Evolutionary conservation across 2,329 filamentous ascomycete genomes (phyloP), one percentile per base, ranked within the genome.

Genomic region (Pseudogymnoascus sp.): DNA sequence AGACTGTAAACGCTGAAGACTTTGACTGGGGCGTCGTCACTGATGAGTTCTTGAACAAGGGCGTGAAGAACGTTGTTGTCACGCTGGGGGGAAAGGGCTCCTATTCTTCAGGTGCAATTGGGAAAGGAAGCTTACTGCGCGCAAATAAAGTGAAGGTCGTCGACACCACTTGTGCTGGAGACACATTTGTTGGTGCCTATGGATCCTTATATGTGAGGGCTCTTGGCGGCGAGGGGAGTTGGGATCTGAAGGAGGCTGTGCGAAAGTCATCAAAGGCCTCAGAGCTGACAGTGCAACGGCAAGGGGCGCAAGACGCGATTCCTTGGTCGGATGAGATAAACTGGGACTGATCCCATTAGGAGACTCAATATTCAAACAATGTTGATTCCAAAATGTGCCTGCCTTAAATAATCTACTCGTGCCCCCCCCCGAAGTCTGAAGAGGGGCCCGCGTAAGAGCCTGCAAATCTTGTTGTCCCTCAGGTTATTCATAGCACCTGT

Each of bases 171-270:
- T 93, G 89, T 1, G 94, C 94, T 4, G 93, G 93, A 0, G 93
- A 97, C 74, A 97, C 93, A 0, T 97, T 97, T 76, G 90, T 95
- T 4, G 93, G 94, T 1, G 89, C 85, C 22, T 96, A 96, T 73
- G 89, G 91, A 2, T 84, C 94, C 25, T 84, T 86, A 63, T 82
- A 88, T 30, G 90, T 90, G 39, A 80, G 77, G 64, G 9, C 42
- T 3, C 22, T 55, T 14, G 28, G 5, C 16, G 22, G 5, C 5
- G 49, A 66, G 62, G 36, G 62, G 60, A 6, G 64, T 38, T 73
- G 75, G 64, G 75, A 74, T 25, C 72, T 77, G 11, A 71, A 72
- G 9, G 72, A 75, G 16, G 85, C 88, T 0, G 81, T 89, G 55
- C 73, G 75, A 52, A 82, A 80, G 73, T 84, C 87, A 1, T 87